A percentile compares a stretch with the other conserved stretches of the same genome.
phyloP scores from a whole-genome alignment of 768 basidiomycete genomes.

The Ephemerocybe angulata region DNA sequence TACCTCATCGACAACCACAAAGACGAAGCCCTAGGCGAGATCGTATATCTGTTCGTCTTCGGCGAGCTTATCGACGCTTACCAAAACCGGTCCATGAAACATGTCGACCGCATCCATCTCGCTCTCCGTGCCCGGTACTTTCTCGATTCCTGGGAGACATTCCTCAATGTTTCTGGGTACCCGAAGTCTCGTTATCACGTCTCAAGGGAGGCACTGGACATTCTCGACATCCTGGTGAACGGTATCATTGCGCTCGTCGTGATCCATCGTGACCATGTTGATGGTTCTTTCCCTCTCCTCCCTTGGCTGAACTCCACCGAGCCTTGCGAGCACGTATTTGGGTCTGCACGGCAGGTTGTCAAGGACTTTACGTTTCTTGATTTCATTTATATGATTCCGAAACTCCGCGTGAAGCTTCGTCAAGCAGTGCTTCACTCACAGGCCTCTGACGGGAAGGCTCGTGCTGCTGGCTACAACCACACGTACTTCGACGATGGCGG shows the following conservation, averaged over 20 bases:
- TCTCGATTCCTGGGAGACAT: conserved; percentile 24
- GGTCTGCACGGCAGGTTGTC: conserved; percentile 22
- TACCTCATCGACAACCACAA: conserved; percentile 15
- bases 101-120: conserved; percentile 25
- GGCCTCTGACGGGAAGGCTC: not conserved
- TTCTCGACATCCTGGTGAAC: conserved; percentile 25
- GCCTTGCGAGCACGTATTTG: conserved; percentile 37
- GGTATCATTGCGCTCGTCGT: conserved; percentile 29
- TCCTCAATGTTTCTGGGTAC: conserved; percentile 19
- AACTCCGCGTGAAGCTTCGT: conserved; percentile 15
- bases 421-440: not conserved
- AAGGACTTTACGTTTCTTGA: conserved; percentile 32
- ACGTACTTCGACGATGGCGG: conserved; percentile 10
- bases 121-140: conserved; percentile 28
- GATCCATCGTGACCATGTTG: conserved; percentile 31
- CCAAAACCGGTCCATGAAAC: conserved; percentile 28
- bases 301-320: too few species aligned
- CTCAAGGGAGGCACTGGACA: conserved; percentile 29
- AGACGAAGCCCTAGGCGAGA: conserved; percentile 12
- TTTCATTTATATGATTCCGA: conserved; percentile 16
- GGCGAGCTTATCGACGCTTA: conserved; percentile 35
- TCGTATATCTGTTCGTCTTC: conserved; percentile 35
- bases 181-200: conserved; percentile 23
- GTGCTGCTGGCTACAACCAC: conserved; percentile 15
- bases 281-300: conserved; percentile 21